Conservation (phyloP, 2,329 filamentous ascomycete genomes). For the Rugonectria rugulosa region DNA sequence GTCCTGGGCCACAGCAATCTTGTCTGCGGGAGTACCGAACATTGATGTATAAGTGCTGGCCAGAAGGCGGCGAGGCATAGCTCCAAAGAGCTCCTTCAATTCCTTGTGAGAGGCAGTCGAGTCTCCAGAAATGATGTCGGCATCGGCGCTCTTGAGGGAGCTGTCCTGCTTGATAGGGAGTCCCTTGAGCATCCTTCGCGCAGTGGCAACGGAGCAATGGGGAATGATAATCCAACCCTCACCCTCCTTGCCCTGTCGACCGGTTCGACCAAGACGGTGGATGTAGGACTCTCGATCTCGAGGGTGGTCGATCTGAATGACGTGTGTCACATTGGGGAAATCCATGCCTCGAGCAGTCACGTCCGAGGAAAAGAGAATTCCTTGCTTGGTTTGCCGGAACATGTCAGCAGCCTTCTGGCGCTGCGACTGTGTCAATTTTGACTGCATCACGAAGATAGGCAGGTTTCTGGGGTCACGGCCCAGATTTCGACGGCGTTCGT, state of each 20-base stretch:
- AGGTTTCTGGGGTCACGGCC: slow-evolving; percentile 45
- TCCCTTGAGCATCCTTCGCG: slow-evolving; percentile 60
- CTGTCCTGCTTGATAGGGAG: slow-evolving; percentile 67
- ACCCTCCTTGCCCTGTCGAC: slow-evolving; percentile 75
- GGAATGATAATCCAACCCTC: slow-evolving; percentile 74
- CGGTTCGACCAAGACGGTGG: slow-evolving; percentile 79
- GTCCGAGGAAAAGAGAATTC: slow-evolving; percentile 78
- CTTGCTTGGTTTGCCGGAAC: slow-evolving; percentile 72
- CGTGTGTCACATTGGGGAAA: slow-evolving; percentile 81
- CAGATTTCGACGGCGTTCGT: slow-evolving; percentile 49
- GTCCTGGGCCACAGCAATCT: slow-evolving; percentile 51
- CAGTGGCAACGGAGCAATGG: slow-evolving; percentile 57
- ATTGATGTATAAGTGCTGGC: slow-evolving; percentile 61
- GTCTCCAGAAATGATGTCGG: slow-evolving; percentile 60
- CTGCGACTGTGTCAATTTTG: slow-evolving; percentile 72
- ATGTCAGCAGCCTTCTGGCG: slow-evolving; percentile 74
- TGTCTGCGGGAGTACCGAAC: slow-evolving; percentile 59
- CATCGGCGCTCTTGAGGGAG: slow-evolving; percentile 58
- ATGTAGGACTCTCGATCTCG: slow-evolving; percentile 75
- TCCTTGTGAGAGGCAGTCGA: slow-evolving; percentile 56
- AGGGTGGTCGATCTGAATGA: slow-evolving; percentile 75
- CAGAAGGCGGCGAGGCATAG: slow-evolving; percentile 45
- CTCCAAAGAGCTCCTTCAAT: slow-evolving; percentile 51
- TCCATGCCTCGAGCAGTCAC: slow-evolving; percentile 86
- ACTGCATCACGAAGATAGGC: slow-evolving; percentile 70